phyloP scores from a whole-genome alignment of 1,139 yeast genomes.

The Casaregolazyma suthepensis region DNA sequence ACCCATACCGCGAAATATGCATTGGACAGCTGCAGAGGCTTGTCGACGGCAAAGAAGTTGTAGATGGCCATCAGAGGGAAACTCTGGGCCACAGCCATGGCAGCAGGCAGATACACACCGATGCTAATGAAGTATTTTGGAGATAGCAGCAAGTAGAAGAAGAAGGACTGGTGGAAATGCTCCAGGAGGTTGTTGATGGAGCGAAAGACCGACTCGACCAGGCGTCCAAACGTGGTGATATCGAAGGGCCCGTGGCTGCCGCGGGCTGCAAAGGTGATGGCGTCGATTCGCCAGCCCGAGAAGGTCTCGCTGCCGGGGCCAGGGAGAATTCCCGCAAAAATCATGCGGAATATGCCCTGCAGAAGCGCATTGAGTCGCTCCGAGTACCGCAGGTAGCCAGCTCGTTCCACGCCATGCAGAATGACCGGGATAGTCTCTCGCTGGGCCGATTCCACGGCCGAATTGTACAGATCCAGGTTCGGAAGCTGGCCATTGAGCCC shows the following conservation, averaged over 20 bases:
- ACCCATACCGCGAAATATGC: constrained; percentile 11
- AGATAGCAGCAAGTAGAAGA: constrained; percentile 78
- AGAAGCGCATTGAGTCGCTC: constrained; percentile 56
- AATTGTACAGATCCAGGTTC: constrained; percentile 79
- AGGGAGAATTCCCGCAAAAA: constrained; percentile 59
- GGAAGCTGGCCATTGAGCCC: constrained; percentile 96
- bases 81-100: constrained; percentile 63
- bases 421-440: constrained; percentile 71
- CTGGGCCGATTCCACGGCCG: constrained; percentile 63
- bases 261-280: constrained; percentile 69
- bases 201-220: constrained; percentile 79
- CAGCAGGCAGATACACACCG: constrained; percentile 88
- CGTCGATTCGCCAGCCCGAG: constrained; percentile 95
- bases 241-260: constrained; percentile 58
- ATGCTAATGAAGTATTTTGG: constrained; percentile 83
- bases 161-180: constrained; percentile 94
- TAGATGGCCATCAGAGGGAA: constrained; percentile 69
- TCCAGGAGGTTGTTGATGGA: constrained; percentile 89
- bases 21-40: constrained; percentile 12
- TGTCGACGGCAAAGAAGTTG: constrained; percentile 36
- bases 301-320: constrained; percentile 79
- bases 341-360: constrained; percentile 60
- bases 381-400: constrained; percentile 31
- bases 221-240: constrained; percentile 86
- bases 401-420: constrained; percentile 46